Evolutionary conservation across 169 alveolate species (phyloP).

Genomic region (Plasmodium cynomolgi): DNA sequence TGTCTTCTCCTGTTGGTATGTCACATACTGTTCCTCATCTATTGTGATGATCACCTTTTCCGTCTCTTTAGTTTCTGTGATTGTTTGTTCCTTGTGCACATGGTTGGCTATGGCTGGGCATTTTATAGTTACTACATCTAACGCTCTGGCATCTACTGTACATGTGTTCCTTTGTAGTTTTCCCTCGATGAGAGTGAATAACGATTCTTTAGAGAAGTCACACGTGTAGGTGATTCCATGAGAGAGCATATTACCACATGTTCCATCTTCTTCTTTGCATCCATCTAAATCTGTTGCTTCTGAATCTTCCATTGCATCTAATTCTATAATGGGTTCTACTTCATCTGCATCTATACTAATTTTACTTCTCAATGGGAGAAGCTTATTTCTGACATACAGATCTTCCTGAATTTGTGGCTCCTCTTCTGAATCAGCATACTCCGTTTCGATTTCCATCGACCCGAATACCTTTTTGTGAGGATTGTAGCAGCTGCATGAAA

Average conservation of each 20-base stretch:
- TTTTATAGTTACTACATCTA: constrained; percentile 49
- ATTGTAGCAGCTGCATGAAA: constrained; percentile 58
- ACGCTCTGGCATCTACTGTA: constrained; percentile 19
- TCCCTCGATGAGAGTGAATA: neutral
- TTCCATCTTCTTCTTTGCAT: neutral
- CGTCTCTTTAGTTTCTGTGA: neutral
- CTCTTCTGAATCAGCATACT: neutral
- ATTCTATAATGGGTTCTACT: neutral
- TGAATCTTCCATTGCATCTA: neutral
- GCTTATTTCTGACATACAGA: neutral
- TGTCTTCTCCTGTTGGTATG: constrained; percentile 15
- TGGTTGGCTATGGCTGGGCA: constrained; percentile 10
- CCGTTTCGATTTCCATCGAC: constrained; percentile 23
- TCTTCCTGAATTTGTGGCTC: neutral
- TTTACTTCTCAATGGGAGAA: neutral
- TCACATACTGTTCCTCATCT: constrained; percentile 10
- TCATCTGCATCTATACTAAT: neutral
- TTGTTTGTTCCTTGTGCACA: neutral
- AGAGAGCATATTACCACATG: neutral
- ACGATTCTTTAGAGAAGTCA: constrained; percentile 6
- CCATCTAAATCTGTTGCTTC: neutral
- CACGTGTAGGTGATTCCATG: constrained; percentile 9
- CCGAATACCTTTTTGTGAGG: constrained; percentile 39
- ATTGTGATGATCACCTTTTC: constrained; percentile 4
- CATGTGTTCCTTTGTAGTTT: constrained; percentile 31